Evolutionary conservation across 345 rosid species (phyloP), one percentile per base, ranked within the genome.

Genomic region (Citrus medica): DNA sequence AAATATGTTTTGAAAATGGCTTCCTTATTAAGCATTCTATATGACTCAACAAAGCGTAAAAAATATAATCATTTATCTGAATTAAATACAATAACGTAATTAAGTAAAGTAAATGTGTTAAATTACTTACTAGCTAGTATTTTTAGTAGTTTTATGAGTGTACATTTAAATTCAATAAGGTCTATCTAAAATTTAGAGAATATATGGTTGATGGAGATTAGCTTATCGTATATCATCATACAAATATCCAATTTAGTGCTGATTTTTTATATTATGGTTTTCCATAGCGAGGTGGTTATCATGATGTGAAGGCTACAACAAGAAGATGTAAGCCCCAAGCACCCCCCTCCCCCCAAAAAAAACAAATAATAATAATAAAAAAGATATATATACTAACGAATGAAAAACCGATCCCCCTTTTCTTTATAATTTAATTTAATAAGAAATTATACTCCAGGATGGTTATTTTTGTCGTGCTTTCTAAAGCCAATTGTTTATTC

Each of bases 201-300:
- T 14, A 68, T 24, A 12, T 25, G 10, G 69, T 79, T 76, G 8
- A 84, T 81, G 83, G 82, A 51, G 70, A 71, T 48, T 72, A 40
- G 67, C 30, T 60, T 6, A 67, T 79, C 79, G 76, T 24, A 60
- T 63, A 78, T 81, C 78, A 61, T 75, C 40, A 56, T 40, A 9
- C 9, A 38, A 56, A 64, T 37, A 74, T 74, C 68, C 25, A 82
- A 37, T 37, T 46, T 9, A 27, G 12, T 55, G 22, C 17, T 17
- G 42, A 46, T 25, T 65, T 68, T 69, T 75, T n/a, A 51, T 62
- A 65, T 33, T 7, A 1, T 4, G 37, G 25, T 56, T 14, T 4
- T 67, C 27, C 38, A 1, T n/a, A 2, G 13, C 32, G 3, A 28
- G 78, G 81, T 73, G 72, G 84, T 64, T 71, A 62, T 72, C 81